These are phyloP conservation scores for Corynespora cassiicola DNA, from an alignment of 2,329 filamentous ascomycete species.

Conservation along the genomic window DNA sequence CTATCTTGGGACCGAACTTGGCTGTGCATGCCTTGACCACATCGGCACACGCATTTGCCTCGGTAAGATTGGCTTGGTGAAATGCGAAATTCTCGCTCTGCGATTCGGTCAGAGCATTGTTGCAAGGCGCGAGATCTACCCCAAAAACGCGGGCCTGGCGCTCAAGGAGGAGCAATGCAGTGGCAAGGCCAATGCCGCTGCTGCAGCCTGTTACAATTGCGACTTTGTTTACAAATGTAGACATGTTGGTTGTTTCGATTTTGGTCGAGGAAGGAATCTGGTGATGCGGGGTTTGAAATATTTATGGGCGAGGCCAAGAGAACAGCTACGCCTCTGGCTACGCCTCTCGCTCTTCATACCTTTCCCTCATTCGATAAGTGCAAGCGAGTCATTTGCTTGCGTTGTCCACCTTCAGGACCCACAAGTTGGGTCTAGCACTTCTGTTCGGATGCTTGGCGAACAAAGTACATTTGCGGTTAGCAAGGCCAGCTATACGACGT, in stretches of 20 bases:
- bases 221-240: slow-evolving; percentile 30
- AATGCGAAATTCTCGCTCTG: slow-evolving; percentile 25
- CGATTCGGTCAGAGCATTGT: slow-evolving; percentile 18
- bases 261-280: no score
- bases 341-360: no score
- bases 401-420: no score
- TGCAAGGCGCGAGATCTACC: slow-evolving; percentile 30
- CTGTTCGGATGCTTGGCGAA: no score
- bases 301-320: no score
- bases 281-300: no score
- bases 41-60: slow-evolving; percentile 23
- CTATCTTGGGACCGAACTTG: slow-evolving; percentile 31
- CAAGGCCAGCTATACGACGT: no score
- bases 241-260: slow-evolving; percentile 15
- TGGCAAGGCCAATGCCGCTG: slow-evolving; percentile 37
- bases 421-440: no score
- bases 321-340: no score
- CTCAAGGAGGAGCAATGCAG: slow-evolving; percentile 27
- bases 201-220: slow-evolving; percentile 37
- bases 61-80: slow-evolving; percentile 30
- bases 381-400: no score
- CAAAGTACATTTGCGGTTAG: no score
- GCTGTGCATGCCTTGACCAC: slow-evolving; percentile 29
- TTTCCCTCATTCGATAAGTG: no score
- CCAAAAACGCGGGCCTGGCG: slow-evolving; percentile 35